Percentiles rank a stretch among this genome's conserved stretches.
These are phyloP conservation scores for Crataegus laevigata DNA, from an alignment of 306 rosid genomes.

Conservation along the genomic window DNA sequence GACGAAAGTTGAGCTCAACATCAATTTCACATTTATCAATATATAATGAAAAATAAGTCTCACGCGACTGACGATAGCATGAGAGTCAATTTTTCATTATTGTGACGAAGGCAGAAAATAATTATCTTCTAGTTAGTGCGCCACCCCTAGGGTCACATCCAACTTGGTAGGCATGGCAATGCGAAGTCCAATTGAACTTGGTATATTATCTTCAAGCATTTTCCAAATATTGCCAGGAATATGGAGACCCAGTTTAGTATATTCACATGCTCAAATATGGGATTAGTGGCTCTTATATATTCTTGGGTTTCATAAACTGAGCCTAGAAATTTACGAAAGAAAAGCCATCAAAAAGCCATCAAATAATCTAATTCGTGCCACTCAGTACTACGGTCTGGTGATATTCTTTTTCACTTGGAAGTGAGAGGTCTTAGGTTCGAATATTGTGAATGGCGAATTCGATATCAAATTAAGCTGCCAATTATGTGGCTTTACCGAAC, in stretches of 20 bases:
- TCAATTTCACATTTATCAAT: too few species aligned
- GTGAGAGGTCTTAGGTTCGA: too few species aligned
- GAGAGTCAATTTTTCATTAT: too few species aligned
- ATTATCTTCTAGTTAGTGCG: not conserved
- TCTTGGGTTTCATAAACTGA: not conserved
- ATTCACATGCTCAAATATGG: not conserved
- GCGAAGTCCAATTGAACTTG: not conserved
- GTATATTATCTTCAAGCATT: not conserved
- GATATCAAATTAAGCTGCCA: too few species aligned
- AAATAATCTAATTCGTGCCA: not conserved
- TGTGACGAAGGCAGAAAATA: not conserved
- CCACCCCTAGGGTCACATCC: not conserved
- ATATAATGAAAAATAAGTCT: too few species aligned
- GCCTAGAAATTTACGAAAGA: not conserved
- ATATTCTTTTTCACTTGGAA: too few species aligned
- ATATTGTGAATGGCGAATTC: too few species aligned
- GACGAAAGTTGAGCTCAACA: too few species aligned
- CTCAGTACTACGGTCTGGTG: too few species aligned
- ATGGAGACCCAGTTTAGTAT: not conserved
- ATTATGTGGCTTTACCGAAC: too few species aligned
- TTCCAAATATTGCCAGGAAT: not conserved
- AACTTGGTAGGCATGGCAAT: not conserved
- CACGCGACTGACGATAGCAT: too few species aligned
- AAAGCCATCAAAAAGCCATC: not conserved
- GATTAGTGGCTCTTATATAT: not conserved